Conservation (phyloP, 306 rosid genomes). For the Cicer chorassanicum region DNA sequence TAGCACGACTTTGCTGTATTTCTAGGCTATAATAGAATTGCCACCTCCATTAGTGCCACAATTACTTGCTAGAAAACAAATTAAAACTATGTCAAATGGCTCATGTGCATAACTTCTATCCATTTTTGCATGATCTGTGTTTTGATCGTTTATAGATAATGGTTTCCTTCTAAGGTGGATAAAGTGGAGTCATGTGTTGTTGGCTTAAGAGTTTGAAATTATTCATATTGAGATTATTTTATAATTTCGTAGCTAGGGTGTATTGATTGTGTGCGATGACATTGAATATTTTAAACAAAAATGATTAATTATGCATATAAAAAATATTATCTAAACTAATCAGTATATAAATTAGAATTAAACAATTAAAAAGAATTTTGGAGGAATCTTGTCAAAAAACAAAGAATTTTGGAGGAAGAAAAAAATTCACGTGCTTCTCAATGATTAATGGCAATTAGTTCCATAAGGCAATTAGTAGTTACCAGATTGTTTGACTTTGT, state of each 20-base stretch:
- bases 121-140: conserved; percentile 1
- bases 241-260: conserved; percentile 16
- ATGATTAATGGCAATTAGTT: conserved; percentile 25
- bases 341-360: conserved; percentile 12
- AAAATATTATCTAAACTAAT: background rate
- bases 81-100: conserved; percentile 1
- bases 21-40: background rate
- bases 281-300: conserved; percentile 1
- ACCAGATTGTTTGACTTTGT: conserved; percentile 35
- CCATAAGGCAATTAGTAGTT: background rate
- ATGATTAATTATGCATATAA: conserved; percentile 24
- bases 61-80: conserved; percentile 7
- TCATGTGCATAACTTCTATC: conserved; percentile 9
- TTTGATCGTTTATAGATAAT: background rate
- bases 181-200: conserved; percentile 41
- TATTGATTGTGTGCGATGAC: background rate
- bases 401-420: background rate
- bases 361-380: background rate
- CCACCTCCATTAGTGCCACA: conserved; percentile 35
- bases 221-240: conserved; percentile 18
- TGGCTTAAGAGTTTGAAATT: conserved; percentile 11
- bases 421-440: conserved; percentile 36
- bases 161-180: conserved; percentile 45
- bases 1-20: conserved; percentile 35
- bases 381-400: too few relatives aligned